These are phyloP conservation scores for Aureobasidium sp. DNA, from an alignment of 2,329 filamentous ascomycete species.

Conservation along the genomic window DNA sequence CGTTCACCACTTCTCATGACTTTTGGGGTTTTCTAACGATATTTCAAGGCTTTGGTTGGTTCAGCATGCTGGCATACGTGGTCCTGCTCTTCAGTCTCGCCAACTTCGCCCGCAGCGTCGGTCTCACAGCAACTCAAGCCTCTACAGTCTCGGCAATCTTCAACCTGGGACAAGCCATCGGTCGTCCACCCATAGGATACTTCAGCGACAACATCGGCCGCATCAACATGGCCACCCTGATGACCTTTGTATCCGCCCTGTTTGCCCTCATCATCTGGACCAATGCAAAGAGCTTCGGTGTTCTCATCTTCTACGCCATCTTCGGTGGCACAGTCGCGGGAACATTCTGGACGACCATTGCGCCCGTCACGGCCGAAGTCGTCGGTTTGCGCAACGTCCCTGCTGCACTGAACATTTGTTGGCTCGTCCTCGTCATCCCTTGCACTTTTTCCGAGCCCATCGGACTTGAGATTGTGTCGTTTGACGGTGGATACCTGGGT, in stretches of 20 bases:
- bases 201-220: slow-evolving; percentile 61
- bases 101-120: slow-evolving; percentile 61
- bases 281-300: slow-evolving; percentile 56
- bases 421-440: slow-evolving; percentile 62
- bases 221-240: slow-evolving; percentile 60
- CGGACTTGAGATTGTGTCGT: slow-evolving; percentile 43
- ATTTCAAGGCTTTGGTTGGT: slow-evolving; percentile 49
- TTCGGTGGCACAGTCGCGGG: slow-evolving; percentile 59
- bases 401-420: slow-evolving; percentile 59
- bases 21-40: neutral
- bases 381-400: slow-evolving; percentile 62
- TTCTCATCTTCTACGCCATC: slow-evolving; percentile 62
- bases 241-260: slow-evolving; percentile 56
- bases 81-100: slow-evolving; percentile 69
- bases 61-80: slow-evolving; percentile 65
- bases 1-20: neutral
- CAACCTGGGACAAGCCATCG: slow-evolving; percentile 58
- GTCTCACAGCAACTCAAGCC: slow-evolving; percentile 57
- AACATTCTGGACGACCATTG: slow-evolving; percentile 57
- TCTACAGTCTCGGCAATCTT: slow-evolving; percentile 64
- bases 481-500: slow-evolving; percentile 45
- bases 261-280: slow-evolving; percentile 66
- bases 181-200: slow-evolving; percentile 62
- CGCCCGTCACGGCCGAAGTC: slow-evolving; percentile 63
- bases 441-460: slow-evolving; percentile 55